Evolutionary conservation across 2,329 filamentous ascomycete species (phyloP).

Genomic region (Hymenoscyphus linearis): DNA sequence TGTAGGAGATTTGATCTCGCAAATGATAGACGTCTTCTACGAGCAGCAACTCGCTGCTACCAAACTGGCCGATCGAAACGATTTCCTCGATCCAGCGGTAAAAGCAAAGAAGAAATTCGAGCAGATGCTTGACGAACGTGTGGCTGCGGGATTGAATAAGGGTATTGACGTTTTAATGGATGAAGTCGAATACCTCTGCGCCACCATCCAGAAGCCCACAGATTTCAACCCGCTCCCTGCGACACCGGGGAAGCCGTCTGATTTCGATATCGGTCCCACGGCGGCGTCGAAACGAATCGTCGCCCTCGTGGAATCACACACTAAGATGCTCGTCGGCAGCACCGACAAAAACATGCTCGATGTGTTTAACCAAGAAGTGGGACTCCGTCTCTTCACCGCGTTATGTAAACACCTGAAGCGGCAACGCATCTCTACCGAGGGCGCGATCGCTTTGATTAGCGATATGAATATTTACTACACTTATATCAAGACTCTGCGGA

Average conservation of each 20-base stretch:
- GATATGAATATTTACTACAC: constrained; percentile 93
- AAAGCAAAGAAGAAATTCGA: constrained; percentile 98
- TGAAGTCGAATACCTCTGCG: constrained; percentile 92
- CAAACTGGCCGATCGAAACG: constrained; percentile 82
- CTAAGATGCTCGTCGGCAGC: constrained; percentile 85
- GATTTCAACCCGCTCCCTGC: constrained; percentile 77
- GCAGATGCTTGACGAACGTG: constrained; percentile 95
- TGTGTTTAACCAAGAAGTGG: constrained; percentile 97
- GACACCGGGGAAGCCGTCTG: constrained; percentile 26
- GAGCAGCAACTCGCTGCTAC: constrained; percentile 84
- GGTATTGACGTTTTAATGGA: constrained; percentile 98
- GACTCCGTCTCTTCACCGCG: constrained; percentile 82
- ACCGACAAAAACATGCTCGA: constrained; percentile 98
- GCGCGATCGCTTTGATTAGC: constrained; percentile 86
- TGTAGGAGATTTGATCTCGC: constrained; percentile 93
- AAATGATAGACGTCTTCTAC: constrained; percentile 99
- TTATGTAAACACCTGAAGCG: constrained; percentile 97
- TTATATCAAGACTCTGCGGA: constrained; percentile 76
- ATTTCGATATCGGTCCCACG: constrained; percentile 65
- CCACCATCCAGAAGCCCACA: constrained; percentile 75
- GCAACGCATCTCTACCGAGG: constrained; percentile 83
- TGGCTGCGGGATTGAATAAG: constrained; percentile 92
- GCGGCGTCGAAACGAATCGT: constrained; percentile 75
- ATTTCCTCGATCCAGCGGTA: constrained; percentile 86
- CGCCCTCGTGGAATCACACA: constrained; percentile 81